A percentile compares a stretch with the other conserved stretches of the same genome.
These are phyloP conservation scores for Ramaria sp. DNA, from an alignment of 768 basidiomycete species.

Conservation along the genomic window DNA sequence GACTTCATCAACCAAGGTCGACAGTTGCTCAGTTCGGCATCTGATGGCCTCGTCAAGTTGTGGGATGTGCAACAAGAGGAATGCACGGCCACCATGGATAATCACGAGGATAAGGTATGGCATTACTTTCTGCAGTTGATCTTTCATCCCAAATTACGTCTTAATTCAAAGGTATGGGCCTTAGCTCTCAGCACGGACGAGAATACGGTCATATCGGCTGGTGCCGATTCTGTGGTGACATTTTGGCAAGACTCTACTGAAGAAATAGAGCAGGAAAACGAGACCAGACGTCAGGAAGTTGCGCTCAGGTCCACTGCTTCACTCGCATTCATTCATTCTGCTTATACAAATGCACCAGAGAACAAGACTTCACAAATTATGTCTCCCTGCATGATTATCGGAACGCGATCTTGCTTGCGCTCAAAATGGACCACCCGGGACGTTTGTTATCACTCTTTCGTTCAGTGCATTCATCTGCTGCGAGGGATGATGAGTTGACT, in stretches of 20 bases:
- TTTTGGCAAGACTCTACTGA: constrained; percentile 96
- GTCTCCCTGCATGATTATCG: constrained; percentile 81
- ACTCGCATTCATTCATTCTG: not conserved
- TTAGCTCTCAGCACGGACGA: constrained; percentile 77
- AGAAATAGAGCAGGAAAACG: constrained; percentile 66
- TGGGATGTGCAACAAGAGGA: constrained; percentile 90
- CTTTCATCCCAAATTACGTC: not conserved
- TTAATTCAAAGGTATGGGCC: constrained; percentile 80
- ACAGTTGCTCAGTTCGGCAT: constrained; percentile 84
- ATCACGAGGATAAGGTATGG: constrained; percentile 91
- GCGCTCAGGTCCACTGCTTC: constrained; percentile 62
- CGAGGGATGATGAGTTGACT: constrained; percentile 19
- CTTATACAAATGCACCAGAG: constrained; percentile 40
- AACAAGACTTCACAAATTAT: constrained; percentile 93
- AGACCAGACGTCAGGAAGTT: constrained; percentile 55
- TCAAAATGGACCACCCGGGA: constrained; percentile 90
- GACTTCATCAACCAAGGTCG: constrained; percentile 77
- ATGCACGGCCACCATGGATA: constrained; percentile 83
- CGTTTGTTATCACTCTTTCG: constrained; percentile 73
- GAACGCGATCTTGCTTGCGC: constrained; percentile 82
- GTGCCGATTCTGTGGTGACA: constrained; percentile 91
- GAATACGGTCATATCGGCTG: constrained; percentile 79
- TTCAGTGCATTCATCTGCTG: constrained; percentile 34
- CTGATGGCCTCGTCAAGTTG: constrained; percentile 91
- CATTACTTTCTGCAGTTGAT: not conserved